These are phyloP conservation scores for Acephala macrosclerotiorum DNA, from an alignment of 2,329 filamentous ascomycete species.

Conservation along the genomic window DNA sequence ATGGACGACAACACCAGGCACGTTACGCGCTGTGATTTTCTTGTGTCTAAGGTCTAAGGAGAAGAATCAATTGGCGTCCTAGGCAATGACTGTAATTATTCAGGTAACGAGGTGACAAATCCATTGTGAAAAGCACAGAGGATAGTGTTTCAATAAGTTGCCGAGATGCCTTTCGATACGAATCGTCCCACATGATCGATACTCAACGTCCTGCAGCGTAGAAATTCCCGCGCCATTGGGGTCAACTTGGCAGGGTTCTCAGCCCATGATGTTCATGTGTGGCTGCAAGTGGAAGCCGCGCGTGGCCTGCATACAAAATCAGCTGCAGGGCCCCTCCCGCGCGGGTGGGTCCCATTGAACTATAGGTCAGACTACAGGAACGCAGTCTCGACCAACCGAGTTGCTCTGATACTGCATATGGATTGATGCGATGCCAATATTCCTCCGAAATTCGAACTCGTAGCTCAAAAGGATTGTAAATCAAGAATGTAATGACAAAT, in stretches of 20 bases:
- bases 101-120: constrained; percentile 23
- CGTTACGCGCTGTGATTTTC: not conserved
- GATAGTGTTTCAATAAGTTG: not conserved
- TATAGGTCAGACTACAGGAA: not conserved
- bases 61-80: not conserved
- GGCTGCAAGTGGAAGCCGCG: not conserved
- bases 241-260: constrained; percentile 8
- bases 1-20: not conserved
- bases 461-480: constrained; percentile 13
- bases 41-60: not conserved
- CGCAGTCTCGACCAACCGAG: not conserved
- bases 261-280: not conserved
- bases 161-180: too few relatives aligned
- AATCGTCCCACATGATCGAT: constrained; percentile 12
- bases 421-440: not conserved
- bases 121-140: constrained; percentile 14
- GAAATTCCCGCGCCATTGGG: constrained; percentile 14
- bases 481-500: constrained; percentile 19
- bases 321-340: constrained; percentile 9
- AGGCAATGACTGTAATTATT: constrained; percentile 13
- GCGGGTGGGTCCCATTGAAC: constrained; percentile 28
- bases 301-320: not conserved
- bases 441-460: not conserved
- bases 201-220: constrained; percentile 20
- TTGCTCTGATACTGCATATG: not conserved